phyloP scores from a whole-genome alignment of 495 filamentous ascomycete species.

The Glonium stellatum region DNA sequence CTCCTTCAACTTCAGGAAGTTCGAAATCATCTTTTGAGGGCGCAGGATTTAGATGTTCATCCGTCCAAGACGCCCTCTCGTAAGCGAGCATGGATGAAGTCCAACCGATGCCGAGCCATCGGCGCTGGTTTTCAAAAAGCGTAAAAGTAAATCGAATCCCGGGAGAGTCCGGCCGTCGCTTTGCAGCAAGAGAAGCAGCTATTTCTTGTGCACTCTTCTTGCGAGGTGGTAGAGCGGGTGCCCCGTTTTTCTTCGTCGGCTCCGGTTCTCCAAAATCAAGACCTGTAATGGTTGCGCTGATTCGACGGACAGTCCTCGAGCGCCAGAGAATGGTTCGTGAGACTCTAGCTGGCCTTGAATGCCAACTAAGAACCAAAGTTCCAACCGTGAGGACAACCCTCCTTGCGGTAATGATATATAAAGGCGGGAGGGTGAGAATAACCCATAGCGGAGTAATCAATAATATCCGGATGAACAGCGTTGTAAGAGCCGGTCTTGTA shows the following conservation, averaged over 20 bases:
- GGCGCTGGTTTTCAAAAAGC: constrained; percentile 90
- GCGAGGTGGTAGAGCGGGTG: constrained; percentile 21
- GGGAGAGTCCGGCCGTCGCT: constrained; percentile 51
- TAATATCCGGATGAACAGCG: constrained; percentile 81
- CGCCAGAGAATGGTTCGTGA: constrained; percentile 87
- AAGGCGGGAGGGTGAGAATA: constrained; percentile 67
- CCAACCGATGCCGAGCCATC: constrained; percentile 95
- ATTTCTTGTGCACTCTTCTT: constrained; percentile 30
- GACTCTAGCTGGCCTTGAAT: constrained; percentile 79
- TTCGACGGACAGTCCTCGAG: constrained; percentile 61
- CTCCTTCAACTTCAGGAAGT: constrained; percentile 77
- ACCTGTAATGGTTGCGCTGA: constrained; percentile 66
- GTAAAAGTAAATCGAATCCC: constrained; percentile 94
- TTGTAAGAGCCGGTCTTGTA: constrained; percentile 83
- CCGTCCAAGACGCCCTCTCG: constrained; percentile 86
- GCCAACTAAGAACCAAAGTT: constrained; percentile 80
- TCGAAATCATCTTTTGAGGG: constrained; percentile 75
- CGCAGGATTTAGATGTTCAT: constrained; percentile 82
- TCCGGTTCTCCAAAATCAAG: constrained; percentile 53
- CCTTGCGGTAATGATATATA: constrained; percentile 79
- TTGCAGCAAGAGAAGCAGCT: constrained; percentile 33
- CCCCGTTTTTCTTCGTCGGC: constrained; percentile 5
- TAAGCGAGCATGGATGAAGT: constrained; percentile 82
- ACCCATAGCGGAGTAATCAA: constrained; percentile 86
- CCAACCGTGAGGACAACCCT: constrained; percentile 72